Evolutionary conservation across 73 alveolate species (phyloP), one percentile per base, ranked within the genome.

Genomic region (Uronychia binucleata): DNA sequence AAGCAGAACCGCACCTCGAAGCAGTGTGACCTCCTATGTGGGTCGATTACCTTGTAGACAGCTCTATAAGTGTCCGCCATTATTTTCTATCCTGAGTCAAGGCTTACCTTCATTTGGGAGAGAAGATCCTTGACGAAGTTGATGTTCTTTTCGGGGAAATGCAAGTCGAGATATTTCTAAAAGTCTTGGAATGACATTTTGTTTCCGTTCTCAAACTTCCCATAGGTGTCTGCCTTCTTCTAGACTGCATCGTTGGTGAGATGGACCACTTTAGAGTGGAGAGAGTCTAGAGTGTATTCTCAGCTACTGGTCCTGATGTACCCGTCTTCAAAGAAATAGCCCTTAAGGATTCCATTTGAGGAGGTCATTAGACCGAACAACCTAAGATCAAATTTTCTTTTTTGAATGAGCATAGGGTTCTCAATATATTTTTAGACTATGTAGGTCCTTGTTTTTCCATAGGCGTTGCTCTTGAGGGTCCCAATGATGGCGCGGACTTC

Each of bases 251-350:
- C 96, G 78, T 91, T 91, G 0, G 96, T 91, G 0, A 91, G 74
- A 87, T 91, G 96, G 58, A 91, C 86, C 74, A 87, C 82, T 74
- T 86, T 58, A 57, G 79, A 46, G 35, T 77, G 32, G 27, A 91
- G 32, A 78, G 86, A 79, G 33, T 87, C 82, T 35, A 83, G 32
- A 32, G 58, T 79, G 77, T 82, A 91, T 58, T 91, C 91, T 59
- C 58, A 57, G 75, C 88, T 57, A 0, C 91, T 33, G 26, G 96
- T 91, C 33, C 96, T 77, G 13, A 91, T 35, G 79, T 91, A 91
- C 31, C 96, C 94, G 30, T 91, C 96, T 33, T 91, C 90, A 74
- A 86, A 91, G 89, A 91, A 91, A 58, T 87, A 91, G 27, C 96
- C 93, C 74, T 91, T 87, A 77, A 76, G 31, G 0, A 27, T 5